These are phyloP conservation scores for Mucor lusitanicus DNA, from an alignment of 371 early-diverging fungal species.

Conservation along the genomic window DNA sequence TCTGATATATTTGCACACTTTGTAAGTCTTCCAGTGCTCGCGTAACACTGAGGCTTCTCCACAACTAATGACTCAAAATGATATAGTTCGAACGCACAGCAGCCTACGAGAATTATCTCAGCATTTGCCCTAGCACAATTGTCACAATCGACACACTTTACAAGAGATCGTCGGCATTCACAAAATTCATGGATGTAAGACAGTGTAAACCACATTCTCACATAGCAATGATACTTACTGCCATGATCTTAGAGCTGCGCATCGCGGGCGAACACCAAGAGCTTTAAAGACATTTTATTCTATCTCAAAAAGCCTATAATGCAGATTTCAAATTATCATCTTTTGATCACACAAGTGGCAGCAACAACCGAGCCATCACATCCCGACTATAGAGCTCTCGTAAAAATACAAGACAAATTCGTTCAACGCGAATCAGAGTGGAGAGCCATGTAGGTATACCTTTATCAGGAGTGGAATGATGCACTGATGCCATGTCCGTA, in stretches of 20 bases:
- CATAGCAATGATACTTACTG: neutral
- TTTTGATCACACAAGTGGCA: slow-evolving; percentile 3
- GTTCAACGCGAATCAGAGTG: slow-evolving; percentile 4
- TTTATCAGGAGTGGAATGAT: neutral
- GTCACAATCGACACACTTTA: slow-evolving; percentile 26
- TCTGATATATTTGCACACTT: slow-evolving; percentile 30
- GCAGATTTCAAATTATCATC: slow-evolving; percentile 6
- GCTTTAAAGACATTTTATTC: slow-evolving; percentile 5
- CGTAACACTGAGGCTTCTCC: neutral
- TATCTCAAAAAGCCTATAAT: slow-evolving; percentile 18
- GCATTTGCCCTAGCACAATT: slow-evolving; percentile 16
- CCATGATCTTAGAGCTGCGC: neutral
- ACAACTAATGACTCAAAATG: neutral
- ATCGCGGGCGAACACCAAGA: neutral
- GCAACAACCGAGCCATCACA: slow-evolving; percentile 20
- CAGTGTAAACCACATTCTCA: neutral
- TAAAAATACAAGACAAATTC: slow-evolving; percentile 9
- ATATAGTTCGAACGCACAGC: slow-evolving; percentile 19
- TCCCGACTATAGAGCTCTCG: slow-evolving; percentile 17
- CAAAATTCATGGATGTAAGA: slow-evolving; percentile 26
- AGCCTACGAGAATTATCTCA: slow-evolving; percentile 22
- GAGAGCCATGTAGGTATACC: slow-evolving; percentile 12
- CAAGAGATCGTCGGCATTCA: slow-evolving; percentile 18
- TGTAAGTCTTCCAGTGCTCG: slow-evolving; percentile 11
- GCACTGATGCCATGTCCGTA: neutral